These are phyloP conservation scores for Begonia loranthoides DNA, from an alignment of 306 rosid species.

Conservation along the genomic window DNA sequence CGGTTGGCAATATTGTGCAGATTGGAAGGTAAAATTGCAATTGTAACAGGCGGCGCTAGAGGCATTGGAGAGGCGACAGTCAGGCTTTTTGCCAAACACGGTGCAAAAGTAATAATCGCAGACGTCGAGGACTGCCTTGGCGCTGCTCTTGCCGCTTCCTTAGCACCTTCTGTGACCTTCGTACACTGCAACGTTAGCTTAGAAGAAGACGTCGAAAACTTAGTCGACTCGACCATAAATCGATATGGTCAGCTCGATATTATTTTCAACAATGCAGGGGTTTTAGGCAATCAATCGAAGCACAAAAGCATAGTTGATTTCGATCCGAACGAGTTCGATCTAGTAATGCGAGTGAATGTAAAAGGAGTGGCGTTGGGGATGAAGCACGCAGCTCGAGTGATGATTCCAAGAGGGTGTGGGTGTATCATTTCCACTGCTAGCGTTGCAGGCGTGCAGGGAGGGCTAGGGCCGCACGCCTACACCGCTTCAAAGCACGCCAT, in stretches of 20 bases:
- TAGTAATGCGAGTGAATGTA: slow-evolving; percentile 67
- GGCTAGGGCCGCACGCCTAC: slow-evolving; percentile 83
- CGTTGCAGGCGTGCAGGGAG: slow-evolving; percentile 68
- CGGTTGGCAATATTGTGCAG: slow-evolving; percentile 12
- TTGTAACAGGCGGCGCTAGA: slow-evolving; percentile 73
- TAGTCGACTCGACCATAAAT: slow-evolving; percentile 30
- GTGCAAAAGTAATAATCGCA: slow-evolving; percentile 69
- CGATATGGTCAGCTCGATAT: slow-evolving; percentile 60
- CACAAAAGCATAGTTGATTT: slow-evolving; percentile 63
- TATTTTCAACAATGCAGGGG: slow-evolving; percentile 80
- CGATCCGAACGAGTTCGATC: slow-evolving; percentile 53
- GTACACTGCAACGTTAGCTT: slow-evolving; percentile 59
- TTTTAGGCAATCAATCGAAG: slow-evolving; percentile 55
- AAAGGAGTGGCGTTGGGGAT: slow-evolving; percentile 76
- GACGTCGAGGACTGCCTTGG: slow-evolving; percentile 57
- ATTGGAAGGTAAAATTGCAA: slow-evolving; percentile 78
- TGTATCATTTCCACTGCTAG: slow-evolving; percentile 66
- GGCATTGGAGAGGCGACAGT: slow-evolving; percentile 84
- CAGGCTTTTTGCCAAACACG: slow-evolving; percentile 51
- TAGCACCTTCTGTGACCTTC: slow-evolving; percentile 39
- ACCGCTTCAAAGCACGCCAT: slow-evolving; percentile 92
- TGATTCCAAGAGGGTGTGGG: slow-evolving; percentile 51
- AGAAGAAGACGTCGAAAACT: slow-evolving; percentile 49
- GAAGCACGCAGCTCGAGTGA: slow-evolving; percentile 77
- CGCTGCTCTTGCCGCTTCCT: slow-evolving; percentile 29